Base-by-base conservation (phyloP, 345 rosid species). In the Brassica nigra region DNA sequence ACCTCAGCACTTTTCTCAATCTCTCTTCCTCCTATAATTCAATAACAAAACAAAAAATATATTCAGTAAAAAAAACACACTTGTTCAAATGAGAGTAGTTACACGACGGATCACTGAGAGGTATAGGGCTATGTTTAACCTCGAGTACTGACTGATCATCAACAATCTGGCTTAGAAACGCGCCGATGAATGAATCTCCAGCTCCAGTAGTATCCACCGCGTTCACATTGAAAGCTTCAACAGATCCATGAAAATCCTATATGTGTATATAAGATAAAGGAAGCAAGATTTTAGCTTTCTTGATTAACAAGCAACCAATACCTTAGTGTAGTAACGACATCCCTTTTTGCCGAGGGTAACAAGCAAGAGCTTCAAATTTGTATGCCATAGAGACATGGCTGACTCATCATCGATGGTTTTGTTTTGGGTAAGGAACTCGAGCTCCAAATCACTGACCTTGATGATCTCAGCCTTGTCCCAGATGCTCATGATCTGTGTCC, bases 141-240 rank as follows among this genome's bases (percentile, higher is more conserved):
- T 92, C 91, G 1, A 95, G 80, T 0, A 93, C 29, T 5, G 94
- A 85, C 8, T 78, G 94, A 81, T 95, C 96, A 39, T 87, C 90
- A 4, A 90, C 97, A 75, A 91, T 76, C 86, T 88, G 90, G 82
- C 85, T 74, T 6, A 95, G 84, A 49, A 95, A 83, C 1, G 97
- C 96, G 6, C 99, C 98, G 0, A 95, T 89, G 69, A 90, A 95
- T 3, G 99, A 78, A 78, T 93, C 99, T 20, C 99, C 99, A 18
- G 99, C 99, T 59, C 98, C 98, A 1, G 97, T 93, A 54, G 99
- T 91, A 83, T 93, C 99, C 31, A 95, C 86, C 0, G 97, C 76
- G 0, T 89, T 74, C 58, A 93, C 99, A 77, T 87, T 89, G 82
- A 89, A 95, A 16, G 85, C 86, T 16, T 87, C 92, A 78, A 93